Evolutionary conservation across 305 asterid species (phyloP).

Genomic region (Petunia hybrid): DNA sequence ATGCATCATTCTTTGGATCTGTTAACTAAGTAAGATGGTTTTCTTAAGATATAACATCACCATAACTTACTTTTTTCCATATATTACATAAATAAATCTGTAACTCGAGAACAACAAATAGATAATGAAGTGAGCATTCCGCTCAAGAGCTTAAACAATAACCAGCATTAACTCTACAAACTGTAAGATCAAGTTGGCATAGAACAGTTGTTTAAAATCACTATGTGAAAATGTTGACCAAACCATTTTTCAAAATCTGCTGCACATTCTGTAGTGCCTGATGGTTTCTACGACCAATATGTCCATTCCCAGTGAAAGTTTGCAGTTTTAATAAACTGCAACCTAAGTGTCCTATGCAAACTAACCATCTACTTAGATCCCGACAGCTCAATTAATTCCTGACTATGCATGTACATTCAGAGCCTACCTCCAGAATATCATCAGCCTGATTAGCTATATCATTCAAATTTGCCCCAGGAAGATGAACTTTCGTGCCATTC

Average conservation of each 20-base stretch:
- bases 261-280: not conserved
- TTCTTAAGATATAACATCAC: not conserved
- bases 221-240: constrained; percentile 7
- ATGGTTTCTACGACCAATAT: not conserved
- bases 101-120: constrained; percentile 13
- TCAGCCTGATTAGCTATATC: constrained; percentile 98
- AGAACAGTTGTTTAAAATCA: constrained; percentile 17
- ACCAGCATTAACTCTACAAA: constrained; percentile 18
- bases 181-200: not conserved
- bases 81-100: not conserved
- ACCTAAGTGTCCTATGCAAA: constrained; percentile 7
- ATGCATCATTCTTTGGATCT: constrained; percentile 23
- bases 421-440: constrained; percentile 87
- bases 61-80: not conserved
- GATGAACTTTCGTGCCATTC: constrained; percentile 90
- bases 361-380: constrained; percentile 11
- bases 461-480: constrained; percentile 92
- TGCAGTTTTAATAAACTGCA: constrained; percentile 16
- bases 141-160: constrained; percentile 3
- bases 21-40: constrained; percentile 19
- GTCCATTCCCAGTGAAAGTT: constrained; percentile 20
- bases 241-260: constrained; percentile 5
- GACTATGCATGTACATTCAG: constrained; percentile 24
- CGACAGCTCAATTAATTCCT: constrained; percentile 2
- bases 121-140: constrained; percentile 12